Conservation (phyloP, 352 stramenopile genomes). For the Plasmopara viticola region DNA sequence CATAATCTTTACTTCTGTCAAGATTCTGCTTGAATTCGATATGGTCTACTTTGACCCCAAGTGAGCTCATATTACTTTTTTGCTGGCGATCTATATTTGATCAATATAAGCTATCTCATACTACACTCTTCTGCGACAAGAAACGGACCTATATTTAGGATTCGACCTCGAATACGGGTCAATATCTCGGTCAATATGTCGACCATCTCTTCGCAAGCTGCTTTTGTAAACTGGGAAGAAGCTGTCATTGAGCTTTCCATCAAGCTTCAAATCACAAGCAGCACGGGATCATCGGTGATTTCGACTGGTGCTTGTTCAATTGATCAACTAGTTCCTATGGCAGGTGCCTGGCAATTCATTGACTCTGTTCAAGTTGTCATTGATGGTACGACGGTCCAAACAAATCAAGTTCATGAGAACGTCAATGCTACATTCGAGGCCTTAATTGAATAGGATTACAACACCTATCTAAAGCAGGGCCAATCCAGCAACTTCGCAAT, state of each 20-base stretch:
- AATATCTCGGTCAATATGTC: not conserved
- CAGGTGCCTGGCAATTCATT: conserved; percentile 1
- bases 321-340: conserved; percentile 1
- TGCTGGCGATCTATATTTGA: conserved; percentile 1
- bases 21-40: conserved; percentile 10
- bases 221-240: conserved; percentile 2
- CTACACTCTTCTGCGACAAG: not conserved
- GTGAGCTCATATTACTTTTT: conserved; percentile 4
- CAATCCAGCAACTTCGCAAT: not conserved
- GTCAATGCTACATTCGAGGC: conserved; percentile 1
- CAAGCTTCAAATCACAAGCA: conserved; percentile 1
- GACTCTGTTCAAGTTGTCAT: conserved; percentile 1
- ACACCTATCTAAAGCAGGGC: not conserved
- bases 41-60: not conserved
- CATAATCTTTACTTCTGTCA: conserved; percentile 6
- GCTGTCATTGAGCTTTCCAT: conserved; percentile 3
- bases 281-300: not conserved
- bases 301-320: not conserved
- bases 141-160: not conserved
- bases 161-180: conserved; percentile 1
- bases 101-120: conserved; percentile 1
- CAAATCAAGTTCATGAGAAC: conserved; percentile 4
- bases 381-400: not conserved
- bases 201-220: conserved; percentile 2
- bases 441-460: not conserved